These are phyloP conservation scores for Fonsecaea erecta DNA, from an alignment of 2,329 filamentous ascomycete genomes.

Conservation along the genomic window DNA sequence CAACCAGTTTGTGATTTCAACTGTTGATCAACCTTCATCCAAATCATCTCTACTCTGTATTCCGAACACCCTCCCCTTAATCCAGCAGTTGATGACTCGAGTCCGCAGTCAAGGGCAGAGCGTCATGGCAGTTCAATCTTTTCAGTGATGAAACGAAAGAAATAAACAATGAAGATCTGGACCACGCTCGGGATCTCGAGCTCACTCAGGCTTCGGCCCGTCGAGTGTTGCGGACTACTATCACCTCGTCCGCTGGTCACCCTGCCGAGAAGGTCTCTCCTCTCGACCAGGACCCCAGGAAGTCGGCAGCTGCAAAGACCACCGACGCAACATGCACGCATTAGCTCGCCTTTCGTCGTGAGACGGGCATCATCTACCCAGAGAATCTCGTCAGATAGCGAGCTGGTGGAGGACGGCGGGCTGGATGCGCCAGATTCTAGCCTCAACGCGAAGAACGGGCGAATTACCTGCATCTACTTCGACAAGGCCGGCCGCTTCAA, in stretches of 20 bases:
- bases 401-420: not conserved
- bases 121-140: not conserved
- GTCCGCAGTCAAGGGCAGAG: not conserved
- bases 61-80: not conserved
- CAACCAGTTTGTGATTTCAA: not conserved
- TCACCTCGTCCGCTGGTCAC: not conserved
- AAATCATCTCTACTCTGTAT: not conserved
- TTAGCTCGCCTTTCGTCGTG: not conserved
- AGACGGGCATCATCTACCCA: not conserved
- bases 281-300: not conserved
- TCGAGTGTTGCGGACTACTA: not conserved
- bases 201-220: not conserved
- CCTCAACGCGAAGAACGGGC: constrained; percentile 11
- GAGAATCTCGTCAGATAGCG: not conserved
- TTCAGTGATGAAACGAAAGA: not conserved
- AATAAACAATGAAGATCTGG: not conserved
- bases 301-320: not conserved
- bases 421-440: not conserved
- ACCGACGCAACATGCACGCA: not conserved
- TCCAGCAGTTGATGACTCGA: not conserved
- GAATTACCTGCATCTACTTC: constrained; percentile 28
- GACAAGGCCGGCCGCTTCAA: constrained; percentile 18
- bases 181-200: not conserved
- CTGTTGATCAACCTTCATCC: not conserved
- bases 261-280: not conserved